Evolutionary conservation across 192 early-diverging fungal genomes (phyloP).

Genomic region (Cetraspora pellucida): DNA sequence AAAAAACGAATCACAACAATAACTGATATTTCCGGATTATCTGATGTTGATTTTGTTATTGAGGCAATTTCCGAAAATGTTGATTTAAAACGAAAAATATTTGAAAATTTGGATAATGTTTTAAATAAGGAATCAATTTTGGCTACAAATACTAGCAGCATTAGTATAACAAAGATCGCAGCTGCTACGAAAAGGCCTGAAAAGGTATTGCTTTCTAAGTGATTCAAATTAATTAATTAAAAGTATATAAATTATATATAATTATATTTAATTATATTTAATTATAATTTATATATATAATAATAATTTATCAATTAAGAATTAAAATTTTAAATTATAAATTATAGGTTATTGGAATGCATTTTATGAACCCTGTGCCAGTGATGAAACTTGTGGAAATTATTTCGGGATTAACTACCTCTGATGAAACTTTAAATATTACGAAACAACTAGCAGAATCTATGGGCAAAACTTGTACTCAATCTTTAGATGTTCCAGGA

Average conservation of each 20-base stretch:
- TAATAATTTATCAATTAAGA: too few species aligned
- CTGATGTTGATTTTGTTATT: slow-evolving; percentile 81
- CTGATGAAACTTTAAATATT: slow-evolving; percentile 62
- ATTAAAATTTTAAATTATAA: too few species aligned
- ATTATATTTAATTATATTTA: too few species aligned
- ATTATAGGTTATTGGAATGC: slow-evolving; percentile 92
- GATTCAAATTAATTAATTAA: too few species aligned
- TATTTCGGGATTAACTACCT: slow-evolving; percentile 91
- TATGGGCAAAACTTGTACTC: slow-evolving; percentile 95
- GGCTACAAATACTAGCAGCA: slow-evolving; percentile 96
- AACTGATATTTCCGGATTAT: slow-evolving; percentile 61
- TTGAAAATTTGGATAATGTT: slow-evolving; percentile 71
- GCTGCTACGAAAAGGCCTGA: slow-evolving; percentile 81
- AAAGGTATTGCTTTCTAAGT: slow-evolving; percentile 44
- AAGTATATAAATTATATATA: too few species aligned
- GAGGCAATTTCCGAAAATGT: slow-evolving; percentile 92
- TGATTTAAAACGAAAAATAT: slow-evolving; percentile 80
- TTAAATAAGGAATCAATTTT: slow-evolving; percentile 76
- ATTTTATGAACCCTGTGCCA: slow-evolving; percentile 98
- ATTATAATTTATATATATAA: too few species aligned
- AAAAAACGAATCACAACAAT: slow-evolving; percentile 66
- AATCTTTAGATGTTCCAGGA: slow-evolving; percentile 87
- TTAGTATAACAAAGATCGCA: slow-evolving; percentile 96
- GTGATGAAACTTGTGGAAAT: slow-evolving; percentile 98
- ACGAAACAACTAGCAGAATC: slow-evolving; percentile 76